Base-by-base conservation (phyloP, 2,329 filamentous ascomycete genomes). In the Colletotrichum liriopes region DNA sequence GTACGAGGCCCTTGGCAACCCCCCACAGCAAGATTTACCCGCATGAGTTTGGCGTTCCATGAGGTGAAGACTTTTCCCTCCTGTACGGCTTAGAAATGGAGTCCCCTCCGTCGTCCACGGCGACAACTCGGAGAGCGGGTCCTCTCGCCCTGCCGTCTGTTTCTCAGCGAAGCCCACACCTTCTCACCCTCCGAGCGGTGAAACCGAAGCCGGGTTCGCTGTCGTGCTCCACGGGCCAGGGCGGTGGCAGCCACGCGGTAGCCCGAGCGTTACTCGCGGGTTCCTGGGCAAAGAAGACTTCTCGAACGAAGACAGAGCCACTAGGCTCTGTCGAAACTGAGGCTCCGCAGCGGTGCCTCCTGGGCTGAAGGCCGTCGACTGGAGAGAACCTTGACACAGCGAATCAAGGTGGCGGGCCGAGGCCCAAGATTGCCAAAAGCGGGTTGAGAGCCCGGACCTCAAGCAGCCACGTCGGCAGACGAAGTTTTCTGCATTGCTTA, bases 91-190 rank as follows among this genome's bases (percentile, higher is more conserved):
- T 64, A 64, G 52, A 54, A 68, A 69, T 72, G 39, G 58, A 41
- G 23, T 45, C 59, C 23, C 51, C 18, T 52, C 47, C 61, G 54
- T 39, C 45, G n/a, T 58, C 26, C n/a, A 69, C 69, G 69, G 69
- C 59, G 69, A 72, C 65, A 72, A 59, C 59, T 72, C 69, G 65
- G 69, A 52, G 59, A 63, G 69, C 51, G 69, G 65, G 69, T 64
- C 69, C 26, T 23, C 56, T 12, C 35, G 39, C 39, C 47, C 32
- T 49, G 32, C 65, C 65, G 49, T 52, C 18, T 18, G 37, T 45
- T 61, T 67, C 51, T 41, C 45, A 45, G 58, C 23, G 5, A 65
- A 26, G 35, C 35, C 41, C 37, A 47, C 41, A 1, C 39, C 26
- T 47, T 52, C 18, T 29, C 55, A 47, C 26, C 32, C 43, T 7